phyloP scores from a whole-genome alignment of 2,329 filamentous ascomycete species.

The Cytospora paraplurivora region DNA sequence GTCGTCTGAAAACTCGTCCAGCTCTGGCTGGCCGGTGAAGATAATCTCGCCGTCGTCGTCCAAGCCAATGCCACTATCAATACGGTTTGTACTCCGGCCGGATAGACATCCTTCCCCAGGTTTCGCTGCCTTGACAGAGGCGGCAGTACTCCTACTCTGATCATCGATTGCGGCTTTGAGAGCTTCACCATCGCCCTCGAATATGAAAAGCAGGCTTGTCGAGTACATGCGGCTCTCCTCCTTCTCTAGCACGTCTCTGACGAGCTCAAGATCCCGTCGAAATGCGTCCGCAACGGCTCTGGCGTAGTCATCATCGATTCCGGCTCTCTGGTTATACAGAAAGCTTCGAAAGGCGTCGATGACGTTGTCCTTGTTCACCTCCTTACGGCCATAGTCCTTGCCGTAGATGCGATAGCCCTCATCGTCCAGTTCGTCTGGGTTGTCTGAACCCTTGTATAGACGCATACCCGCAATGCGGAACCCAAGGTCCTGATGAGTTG shows the following conservation, averaged over 20 bases:
- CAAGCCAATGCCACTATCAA: conserved; percentile 59
- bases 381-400: conserved; percentile 61
- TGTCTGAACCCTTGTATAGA: conserved; percentile 59
- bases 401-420: conserved; percentile 62
- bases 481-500: conserved; percentile 61
- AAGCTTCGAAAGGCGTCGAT: conserved; percentile 57
- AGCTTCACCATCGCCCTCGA: conserved; percentile 62
- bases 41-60: conserved; percentile 43
- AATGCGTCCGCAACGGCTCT: conserved; percentile 58
- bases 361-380: conserved; percentile 57
- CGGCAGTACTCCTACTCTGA: conserved; percentile 52
- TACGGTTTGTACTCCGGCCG: conserved; percentile 46
- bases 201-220: conserved; percentile 63
- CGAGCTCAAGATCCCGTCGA: conserved; percentile 52
- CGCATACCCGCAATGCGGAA: conserved; percentile 69
- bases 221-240: conserved; percentile 68
- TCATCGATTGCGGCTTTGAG: conserved; percentile 56
- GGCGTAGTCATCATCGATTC: conserved; percentile 61
- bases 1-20: conserved; percentile 47
- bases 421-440: conserved; percentile 53
- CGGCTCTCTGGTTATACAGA: conserved; percentile 59
- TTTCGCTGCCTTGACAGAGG: conserved; percentile 54
- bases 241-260: conserved; percentile 55
- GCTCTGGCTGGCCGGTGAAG: conserved; percentile 33
- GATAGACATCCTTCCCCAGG: conserved; percentile 32